Evolutionary conservation across 805 yeast genomes (phyloP), one percentile per base, ranked within the genome.

Genomic region (Yueomyces sp.): DNA sequence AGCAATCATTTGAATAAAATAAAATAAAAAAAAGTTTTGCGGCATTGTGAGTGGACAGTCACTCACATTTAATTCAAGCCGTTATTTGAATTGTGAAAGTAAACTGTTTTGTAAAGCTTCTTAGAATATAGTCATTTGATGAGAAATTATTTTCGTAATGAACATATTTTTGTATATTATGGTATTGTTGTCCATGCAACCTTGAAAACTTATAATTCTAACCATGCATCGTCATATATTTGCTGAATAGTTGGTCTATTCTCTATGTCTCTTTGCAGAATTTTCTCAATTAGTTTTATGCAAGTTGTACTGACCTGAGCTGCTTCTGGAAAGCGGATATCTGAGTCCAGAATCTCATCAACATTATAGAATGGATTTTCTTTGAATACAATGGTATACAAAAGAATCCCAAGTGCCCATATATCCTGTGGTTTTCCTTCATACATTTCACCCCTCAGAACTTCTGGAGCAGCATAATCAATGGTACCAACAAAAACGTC

Each of bases 391-490:
- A 92, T 74, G 0, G 96, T 92, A 64, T 88, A 92, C 27, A 92
- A 66, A 45, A 92, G 66, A 27, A 92, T 84, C 2, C 98, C 98
- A 57, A 90, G 69, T 0, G 97, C 95, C 98, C 98, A 92, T 2
- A 88, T 81, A 63, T 92, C 98, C 61, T 92, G 98, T 3, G 95
- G 90, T 58, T 77, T 81, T 27, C 98, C 98, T 42, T 78, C 86
- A 56, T 90, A 92, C 27, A 88, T 81, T 47, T 79, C 79, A 2
- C 97, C 98, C 42, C 79, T 73, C 34, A 92, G 68, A 0, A 92
- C 95, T 62, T 92, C 98, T 0, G 98, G 98, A 0, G 97, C 94
- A 1, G 97, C 97, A 61, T 90, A 92, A 61, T 92, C 96, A 39
- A 92, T 79, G 0, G 98, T 92, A 2, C 98, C 98, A 2, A 92